Conservation (phyloP, 176 grass and related monocot species). For the Microstegium vimineum region DNA sequence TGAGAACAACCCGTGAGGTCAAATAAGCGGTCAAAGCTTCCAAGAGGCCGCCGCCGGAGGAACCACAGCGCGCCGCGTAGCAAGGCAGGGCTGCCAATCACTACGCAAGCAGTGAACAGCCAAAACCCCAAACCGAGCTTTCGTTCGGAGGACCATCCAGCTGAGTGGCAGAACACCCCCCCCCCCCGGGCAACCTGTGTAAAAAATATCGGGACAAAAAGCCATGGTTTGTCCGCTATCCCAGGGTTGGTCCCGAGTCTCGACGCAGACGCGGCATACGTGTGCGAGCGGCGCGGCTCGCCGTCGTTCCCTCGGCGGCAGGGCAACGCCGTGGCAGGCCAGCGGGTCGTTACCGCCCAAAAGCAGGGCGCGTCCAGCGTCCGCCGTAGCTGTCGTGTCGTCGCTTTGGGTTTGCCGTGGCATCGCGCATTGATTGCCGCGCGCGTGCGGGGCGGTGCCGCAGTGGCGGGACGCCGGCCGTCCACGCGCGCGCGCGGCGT, state of each 20-base stretch:
- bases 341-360: slow-evolving; percentile 28
- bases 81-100: neutral
- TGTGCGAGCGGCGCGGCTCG: slow-evolving; percentile 8
- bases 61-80: slow-evolving; percentile 18
- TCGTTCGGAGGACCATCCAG: slow-evolving; percentile 4
- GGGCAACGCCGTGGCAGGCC: slow-evolving; percentile 32
- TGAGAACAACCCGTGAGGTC: neutral
- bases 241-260: neutral
- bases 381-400: neutral
- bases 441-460: neutral
- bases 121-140: slow-evolving; percentile 22
- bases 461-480: neutral
- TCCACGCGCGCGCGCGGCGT: neutral
- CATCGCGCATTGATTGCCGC: neutral
- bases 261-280: neutral
- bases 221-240: slow-evolving; percentile 16
- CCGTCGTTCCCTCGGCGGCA: slow-evolving; percentile 36
- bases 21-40: slow-evolving; percentile 1
- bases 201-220: slow-evolving; percentile 25
- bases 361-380: neutral
- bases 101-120: neutral
- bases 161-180: too few species aligned
- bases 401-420: neutral
- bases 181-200: too few species aligned
- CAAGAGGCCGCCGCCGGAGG: slow-evolving; percentile 33